Base-by-base conservation (phyloP, 1,139 yeast genomes). In the Magnusiomyces fungicola region DNA sequence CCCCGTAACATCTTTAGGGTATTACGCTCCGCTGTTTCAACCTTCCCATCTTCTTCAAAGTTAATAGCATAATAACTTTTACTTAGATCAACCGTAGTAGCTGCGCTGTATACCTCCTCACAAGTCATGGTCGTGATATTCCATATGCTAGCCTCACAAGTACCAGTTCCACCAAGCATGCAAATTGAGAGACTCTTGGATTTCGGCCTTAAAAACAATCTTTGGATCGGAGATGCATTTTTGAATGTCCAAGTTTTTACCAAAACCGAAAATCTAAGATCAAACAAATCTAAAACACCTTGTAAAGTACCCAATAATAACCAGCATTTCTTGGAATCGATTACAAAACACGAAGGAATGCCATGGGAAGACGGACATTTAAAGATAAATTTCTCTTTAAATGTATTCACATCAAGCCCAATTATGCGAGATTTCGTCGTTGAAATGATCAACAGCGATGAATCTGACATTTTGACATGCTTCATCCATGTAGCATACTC, bases 201-300 rank as follows among this genome's bases (percentile, higher is more conserved):
- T 25, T 70, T 61, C 0, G 83, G 78, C 33, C 79, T 69, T 2
- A 72, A 53, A 10, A 65, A 63, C 9, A 85, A 61, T 36, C 71
- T 63, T 16, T 67, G 65, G 16, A 86, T 78, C 0, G 80, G 76
- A 24, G 65, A 48, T 10, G 56, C 63, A 2, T 73, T 67, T 16
- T 72, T 70, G 16, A 73, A 74, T 44, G 83, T 71, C 81, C 89
- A 85, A 1, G 82, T 70, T 53, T 77, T 81, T 27, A 86, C 69
- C 44, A 77, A 67, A 0, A 83, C 57, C 37, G 72, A 73, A 62
- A 88, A 87, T 49, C 96, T 70, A 41, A 85, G 58, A 64, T 90
- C 97, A 95, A 96, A 89, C 21, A 92, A 65, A 54, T 80, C 80
- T 30, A 92, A 63, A 0, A 81, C 68, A 1, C 97, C 97, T 43